Evolutionary conservation across 192 early-diverging fungal genomes (phyloP).

Genomic region (Umbelopsis sp.): DNA sequence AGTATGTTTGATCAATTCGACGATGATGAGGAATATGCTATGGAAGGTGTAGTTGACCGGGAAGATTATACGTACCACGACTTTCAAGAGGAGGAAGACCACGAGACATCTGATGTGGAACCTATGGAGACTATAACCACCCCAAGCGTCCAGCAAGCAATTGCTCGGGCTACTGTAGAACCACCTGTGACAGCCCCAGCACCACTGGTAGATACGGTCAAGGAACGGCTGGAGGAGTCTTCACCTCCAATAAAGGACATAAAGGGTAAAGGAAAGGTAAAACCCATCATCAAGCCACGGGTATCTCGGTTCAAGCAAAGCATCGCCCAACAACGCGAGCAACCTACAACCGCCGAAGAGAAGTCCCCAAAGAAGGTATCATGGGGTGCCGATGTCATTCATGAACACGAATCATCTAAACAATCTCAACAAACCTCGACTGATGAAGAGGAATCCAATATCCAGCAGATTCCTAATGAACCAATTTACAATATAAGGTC

Average conservation of each 20-base stretch:
- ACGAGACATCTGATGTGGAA: conserved; percentile 5
- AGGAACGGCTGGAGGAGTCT: not conserved
- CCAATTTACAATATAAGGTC: conserved; percentile 19
- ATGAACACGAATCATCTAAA: not conserved
- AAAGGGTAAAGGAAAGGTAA: not conserved
- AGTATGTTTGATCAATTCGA: conserved; percentile 41
- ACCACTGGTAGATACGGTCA: conserved; percentile 16
- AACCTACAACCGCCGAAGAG: not conserved
- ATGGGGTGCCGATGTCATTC: not conserved
- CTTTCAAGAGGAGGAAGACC: not conserved
- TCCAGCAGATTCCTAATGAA: not conserved
- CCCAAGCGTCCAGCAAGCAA: not conserved
- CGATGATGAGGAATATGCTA: conserved; percentile 45
- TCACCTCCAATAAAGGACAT: not conserved
- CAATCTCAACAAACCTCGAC: too few relatives aligned
- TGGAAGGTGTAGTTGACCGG: conserved; percentile 30
- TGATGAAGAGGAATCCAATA: not conserved
- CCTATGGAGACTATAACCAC: not conserved
- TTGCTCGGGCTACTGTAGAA: not conserved
- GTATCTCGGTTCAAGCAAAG: conserved; percentile 37
- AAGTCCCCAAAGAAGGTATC: conserved; percentile 1
- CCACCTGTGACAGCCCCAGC: conserved; percentile 27
- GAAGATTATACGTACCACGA: conserved; percentile 35
- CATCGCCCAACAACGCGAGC: conserved; percentile 28
- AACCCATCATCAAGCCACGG: conserved; percentile 26